Evolutionary conservation across 148 eudicot species (phyloP).

Genomic region (Simmondsia chinensis): DNA sequence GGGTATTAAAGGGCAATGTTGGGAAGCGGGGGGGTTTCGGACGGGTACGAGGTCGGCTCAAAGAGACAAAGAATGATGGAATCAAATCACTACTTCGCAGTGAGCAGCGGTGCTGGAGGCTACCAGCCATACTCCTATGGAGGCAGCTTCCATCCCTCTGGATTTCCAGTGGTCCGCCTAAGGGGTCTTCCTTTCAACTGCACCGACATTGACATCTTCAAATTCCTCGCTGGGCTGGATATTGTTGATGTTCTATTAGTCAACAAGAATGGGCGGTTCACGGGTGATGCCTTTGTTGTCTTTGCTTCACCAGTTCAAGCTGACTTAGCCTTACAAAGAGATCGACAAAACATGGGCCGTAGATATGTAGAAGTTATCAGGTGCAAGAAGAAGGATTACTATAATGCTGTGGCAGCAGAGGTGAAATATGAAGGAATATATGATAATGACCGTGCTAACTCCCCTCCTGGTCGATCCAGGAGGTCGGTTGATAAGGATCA

Average conservation of each 20-base stretch:
- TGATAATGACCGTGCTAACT: conserved; percentile 32
- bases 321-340: conserved; percentile 60
- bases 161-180: conserved; percentile 73
- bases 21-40: conserved; percentile 98
- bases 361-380: conserved; percentile 86
- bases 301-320: conserved; percentile 61
- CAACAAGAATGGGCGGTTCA: conserved; percentile 51
- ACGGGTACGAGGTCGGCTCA: conserved; percentile 98
- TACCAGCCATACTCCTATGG: conserved; percentile 36
- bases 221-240: conserved; percentile 80
- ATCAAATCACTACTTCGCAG: conserved; percentile 96
- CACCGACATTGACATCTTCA: conserved; percentile 59
- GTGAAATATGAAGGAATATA: conserved; percentile 43
- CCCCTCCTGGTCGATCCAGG: conserved; percentile 49
- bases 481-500: conserved; percentile 56
- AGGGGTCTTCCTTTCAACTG: conserved; percentile 91
- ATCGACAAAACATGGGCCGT: conserved; percentile 74
- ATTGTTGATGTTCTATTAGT: conserved; percentile 77
- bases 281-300: conserved; percentile 80
- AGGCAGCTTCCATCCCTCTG: conserved; percentile 34
- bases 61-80: conserved; percentile 99
- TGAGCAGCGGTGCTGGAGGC: conserved; percentile 51
- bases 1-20: conserved; percentile 88
- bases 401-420: conserved; percentile 78
- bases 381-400: conserved; percentile 80